A percentile compares a stretch with the other conserved stretches of the same genome.
phyloP scores from a whole-genome alignment of 768 basidiomycete species.

The Rhizopogon sp. region DNA sequence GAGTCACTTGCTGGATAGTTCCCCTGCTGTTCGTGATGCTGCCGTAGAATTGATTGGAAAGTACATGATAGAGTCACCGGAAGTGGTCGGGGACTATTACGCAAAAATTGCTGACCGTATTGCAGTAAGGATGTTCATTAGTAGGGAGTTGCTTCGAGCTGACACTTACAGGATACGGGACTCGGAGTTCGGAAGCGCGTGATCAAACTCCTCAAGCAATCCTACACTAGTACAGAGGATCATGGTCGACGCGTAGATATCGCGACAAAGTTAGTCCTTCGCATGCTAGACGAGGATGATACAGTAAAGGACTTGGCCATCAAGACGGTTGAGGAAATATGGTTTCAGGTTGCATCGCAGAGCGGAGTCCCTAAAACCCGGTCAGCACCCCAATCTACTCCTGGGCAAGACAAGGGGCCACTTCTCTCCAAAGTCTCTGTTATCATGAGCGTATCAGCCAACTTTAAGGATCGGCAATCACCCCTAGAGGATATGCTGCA shows the following conservation, averaged over 20 bases:
- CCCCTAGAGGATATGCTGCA: constrained; percentile 82
- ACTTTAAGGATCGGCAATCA: constrained; percentile 79
- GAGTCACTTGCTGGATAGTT: constrained; percentile 84
- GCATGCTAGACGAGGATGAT: constrained; percentile 92
- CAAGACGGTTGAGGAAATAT: constrained; percentile 87
- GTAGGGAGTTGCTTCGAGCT: not conserved
- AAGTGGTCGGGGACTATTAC: constrained; percentile 89
- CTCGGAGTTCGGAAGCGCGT: constrained; percentile 92
- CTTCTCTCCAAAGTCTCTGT: constrained; percentile 66
- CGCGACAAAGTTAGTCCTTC: constrained; percentile 70
- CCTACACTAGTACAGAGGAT: constrained; percentile 65
- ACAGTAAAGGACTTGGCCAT: constrained; percentile 90
- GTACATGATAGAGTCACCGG: constrained; percentile 86
- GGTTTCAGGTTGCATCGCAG: constrained; percentile 54
- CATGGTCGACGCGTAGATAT: constrained; percentile 69
- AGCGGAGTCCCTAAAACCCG: constrained; percentile 35
- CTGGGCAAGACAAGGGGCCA: constrained; percentile 45
- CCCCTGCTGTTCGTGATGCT: constrained; percentile 93
- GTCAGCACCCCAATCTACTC: constrained; percentile 18
- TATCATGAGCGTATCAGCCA: constrained; percentile 80
- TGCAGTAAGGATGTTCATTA: constrained; percentile 51
- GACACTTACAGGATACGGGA: constrained; percentile 73
- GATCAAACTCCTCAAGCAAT: constrained; percentile 86
- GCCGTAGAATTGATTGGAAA: constrained; percentile 98
- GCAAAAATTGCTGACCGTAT: constrained; percentile 84